Base-by-base conservation (phyloP, 2,329 filamentous ascomycete genomes). In the Pestalotiopsis sp. region DNA sequence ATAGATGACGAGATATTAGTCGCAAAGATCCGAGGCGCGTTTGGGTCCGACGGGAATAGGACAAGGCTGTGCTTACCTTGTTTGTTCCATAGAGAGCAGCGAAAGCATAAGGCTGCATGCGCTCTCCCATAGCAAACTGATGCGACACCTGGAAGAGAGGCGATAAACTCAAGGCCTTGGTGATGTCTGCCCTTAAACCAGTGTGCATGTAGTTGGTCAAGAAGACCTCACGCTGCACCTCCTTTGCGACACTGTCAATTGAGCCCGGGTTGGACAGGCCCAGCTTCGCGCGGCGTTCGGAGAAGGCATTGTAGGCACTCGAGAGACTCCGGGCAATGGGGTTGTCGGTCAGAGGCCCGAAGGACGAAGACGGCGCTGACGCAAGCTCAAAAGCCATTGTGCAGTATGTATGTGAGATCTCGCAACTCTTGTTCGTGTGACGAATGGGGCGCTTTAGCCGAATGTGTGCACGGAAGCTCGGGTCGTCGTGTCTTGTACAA, bases 131-230 rank as follows among this genome's bases (percentile, higher is more conserved):
- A 68, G 95, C 92, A 81, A 99, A 96, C 76, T 96, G 93, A 85
- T 99, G 96, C 73, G 95, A 98, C 75, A 98, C 93, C 84, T 98
- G 95, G 87, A 99, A 99, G 74, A 98, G 86, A 69, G 96, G 96
- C 69, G 91, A 90, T 81, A 97, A 90, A 87, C 94, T 96, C 84
- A 98, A 97, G 79, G 94, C 91, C 87, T 98, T 98, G 80, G 94
- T 98, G 80, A 98, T 86, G 83, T 99, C 96, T 81, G 95, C 97
- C 80, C 95, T 93, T 81, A 99, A 89, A 77, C 96, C 96, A 59
- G 93, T 93, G 86, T 99, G 98, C 90, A 96, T 97, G 82, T 94
- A 93, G 86, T 98, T 97, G 84, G 92, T 96, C 78, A 98, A 90
- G 80, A 98, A 92, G 76, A 98, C 95, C 88, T 98, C 95, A 83